Base-by-base conservation (phyloP, 1,139 yeast genomes). In the Saccharomycopsis hybrid region DNA sequence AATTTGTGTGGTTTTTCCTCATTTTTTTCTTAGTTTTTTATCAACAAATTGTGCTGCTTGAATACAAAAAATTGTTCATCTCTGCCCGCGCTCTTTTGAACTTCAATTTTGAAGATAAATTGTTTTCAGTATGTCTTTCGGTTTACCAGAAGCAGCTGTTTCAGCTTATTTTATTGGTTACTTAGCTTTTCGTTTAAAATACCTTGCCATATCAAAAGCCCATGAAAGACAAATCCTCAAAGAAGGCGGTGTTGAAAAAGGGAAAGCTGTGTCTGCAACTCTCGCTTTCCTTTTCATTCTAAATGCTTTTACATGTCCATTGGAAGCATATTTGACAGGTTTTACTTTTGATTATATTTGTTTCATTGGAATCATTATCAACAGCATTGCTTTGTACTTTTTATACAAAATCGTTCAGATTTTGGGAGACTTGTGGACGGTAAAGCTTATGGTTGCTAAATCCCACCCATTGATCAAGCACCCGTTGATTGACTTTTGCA, bases 361-460 rank as follows among this genome's bases (percentile, higher is more conserved):
- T 9, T 5, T 9, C 9, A 31, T 31, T 7, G 33, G 33, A 9
- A 31, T 31, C 9, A 9, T 5, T 7, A 9, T 31, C 33, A 31
- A 31, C 33, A 7, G 5, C 8, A 7, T 31, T 9, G 33, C 8
- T 9, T 31, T 9, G 5, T 5, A 5, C 9, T 31, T 31, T 9
- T 9, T 31, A 7, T 31, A 31, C 33, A 8, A 36, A 36, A 28
- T 40, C 8, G 29, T 18, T 5, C 27, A 40, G 30, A 25, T 9
- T 29, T 24, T 40, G 5, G 43, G 43, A 4, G 30, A 40, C 4
- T 24, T 18, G 5, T 40, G 43, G 43, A 40, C 43, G 5, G 43
- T 40, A 13, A 40, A 40, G 30, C 24, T 40, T n/a, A 40, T 40
- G 43, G 30, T 40, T 27, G 43, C 43, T 28, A 40, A 40, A 29